Base-by-base conservation (phyloP, 116 monocot species). In the Dioscorea cayenensis region DNA sequence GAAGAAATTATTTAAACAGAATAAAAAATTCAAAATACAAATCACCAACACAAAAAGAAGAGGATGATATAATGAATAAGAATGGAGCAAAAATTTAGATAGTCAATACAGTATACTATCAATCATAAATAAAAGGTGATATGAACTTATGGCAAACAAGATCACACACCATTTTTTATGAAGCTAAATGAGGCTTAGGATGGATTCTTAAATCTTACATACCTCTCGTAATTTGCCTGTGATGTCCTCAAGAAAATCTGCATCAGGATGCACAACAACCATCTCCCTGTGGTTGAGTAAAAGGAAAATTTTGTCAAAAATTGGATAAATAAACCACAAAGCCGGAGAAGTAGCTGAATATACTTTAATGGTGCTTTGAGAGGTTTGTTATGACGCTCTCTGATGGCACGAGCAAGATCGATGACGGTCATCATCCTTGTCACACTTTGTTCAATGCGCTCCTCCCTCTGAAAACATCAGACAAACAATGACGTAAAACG, bases 341-440 rank as follows among this genome's bases (percentile, higher is more conserved):
- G n/a, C 36, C 60, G 27, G 20, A n/a, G 18, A 48, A n/a, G 37
- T 21, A 48, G 37, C 13, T 51, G 64, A 43, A 27, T 76, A 81
- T 90, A 90, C 96, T 84, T 94, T 37, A 99, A 82, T 63, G 94
- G 99, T 60, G 89, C 68, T 77, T 99, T 99, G 17, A 99, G 78
- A 78, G 99, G 87, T 66, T 99, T 99, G 70, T 89, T 94, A 67
- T 89, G 83, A 32, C 94, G 86, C 75, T 99, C 94, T 23, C 99
- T 77, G 20, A 99, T 99, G 66, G 90, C 93, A 36, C 99, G 90
- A 11, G 91, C 99, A 71, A 99, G 89, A 80, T 99, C 99, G 77
- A 99, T 99, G 43, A 99, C 83, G 51, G 91, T 99, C 91, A 99
- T 94, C 99, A 99, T 99, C 82, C 99, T 91, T 59, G 83, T 72